These are phyloP conservation scores for Pyrenula aspistea DNA, from an alignment of 495 filamentous ascomycete species.

Conservation along the genomic window DNA sequence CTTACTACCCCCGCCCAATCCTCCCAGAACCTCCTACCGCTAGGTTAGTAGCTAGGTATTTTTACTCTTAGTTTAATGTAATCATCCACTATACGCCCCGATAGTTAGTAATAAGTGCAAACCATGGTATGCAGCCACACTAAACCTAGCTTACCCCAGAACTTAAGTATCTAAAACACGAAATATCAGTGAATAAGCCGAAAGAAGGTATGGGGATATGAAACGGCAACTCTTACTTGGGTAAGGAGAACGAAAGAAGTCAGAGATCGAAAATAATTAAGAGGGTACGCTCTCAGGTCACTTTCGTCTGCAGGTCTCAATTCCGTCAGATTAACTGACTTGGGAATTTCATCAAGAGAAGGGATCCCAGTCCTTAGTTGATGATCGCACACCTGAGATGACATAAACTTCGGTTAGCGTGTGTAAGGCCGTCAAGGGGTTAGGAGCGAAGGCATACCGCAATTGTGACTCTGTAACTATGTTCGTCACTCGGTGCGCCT, in stretches of 20 bases:
- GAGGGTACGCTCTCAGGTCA: not conserved
- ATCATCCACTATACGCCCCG: not conserved
- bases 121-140: too few species aligned
- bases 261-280: not conserved
- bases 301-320: not conserved
- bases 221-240: not conserved
- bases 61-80: not conserved
- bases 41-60: too few species aligned
- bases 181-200: not conserved
- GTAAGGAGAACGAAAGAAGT: not conserved
- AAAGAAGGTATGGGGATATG: not conserved
- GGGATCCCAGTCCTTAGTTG: not conserved
- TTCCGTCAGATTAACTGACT: not conserved
- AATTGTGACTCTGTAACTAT: not conserved
- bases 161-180: not conserved
- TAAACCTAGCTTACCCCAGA: too few species aligned
- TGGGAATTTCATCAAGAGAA: not conserved
- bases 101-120: too few species aligned
- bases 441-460: not conserved
- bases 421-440: not conserved
- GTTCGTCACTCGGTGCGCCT: not conserved
- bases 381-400: not conserved
- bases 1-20: not conserved
- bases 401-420: not conserved
- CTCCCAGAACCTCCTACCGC: too few species aligned